Percentiles rank a stretch among this genome's conserved stretches.
Evolutionary conservation across 2,329 filamentous ascomycete species (phyloP).

Genomic region (Fusarium sp.): DNA sequence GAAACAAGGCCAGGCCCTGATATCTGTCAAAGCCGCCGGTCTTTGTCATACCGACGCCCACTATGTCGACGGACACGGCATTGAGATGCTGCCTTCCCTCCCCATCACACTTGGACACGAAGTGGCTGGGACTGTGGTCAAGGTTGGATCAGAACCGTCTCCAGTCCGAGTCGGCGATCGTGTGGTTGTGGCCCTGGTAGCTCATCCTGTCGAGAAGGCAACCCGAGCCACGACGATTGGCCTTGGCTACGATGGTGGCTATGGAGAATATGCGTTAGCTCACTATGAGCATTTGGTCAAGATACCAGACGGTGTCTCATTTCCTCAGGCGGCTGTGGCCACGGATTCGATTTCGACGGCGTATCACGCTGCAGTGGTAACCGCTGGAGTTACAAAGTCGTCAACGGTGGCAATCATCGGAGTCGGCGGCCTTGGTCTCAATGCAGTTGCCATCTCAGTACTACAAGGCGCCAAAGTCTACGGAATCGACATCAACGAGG

Average conservation of each 20-base stretch:
- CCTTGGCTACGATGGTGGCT: neutral
- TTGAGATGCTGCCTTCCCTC: constrained; percentile 1
- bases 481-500: constrained; percentile 14
- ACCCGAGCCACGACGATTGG: constrained; percentile 2
- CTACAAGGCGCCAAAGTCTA: constrained; percentile 19
- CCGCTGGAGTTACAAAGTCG: neutral
- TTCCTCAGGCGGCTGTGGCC: constrained; percentile 14
- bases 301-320: constrained; percentile 16
- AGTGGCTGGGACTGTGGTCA: constrained; percentile 14
- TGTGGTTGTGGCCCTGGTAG: constrained; percentile 11
- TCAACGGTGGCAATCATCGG: constrained; percentile 13
- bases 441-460: constrained; percentile 9
- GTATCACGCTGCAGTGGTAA: constrained; percentile 14
- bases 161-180: constrained; percentile 10
- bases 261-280: neutral
- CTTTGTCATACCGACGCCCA: constrained; percentile 21
- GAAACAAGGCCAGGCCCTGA: constrained; percentile 7
- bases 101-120: constrained; percentile 18
- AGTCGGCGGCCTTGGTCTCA: constrained; percentile 18
- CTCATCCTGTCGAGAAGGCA: constrained; percentile 12
- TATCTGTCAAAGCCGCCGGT: constrained; percentile 14
- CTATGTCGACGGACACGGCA: constrained; percentile 10
- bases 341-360: constrained; percentile 22
- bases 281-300: neutral
- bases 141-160: constrained; percentile 10